phyloP scores from a whole-genome alignment of 768 basidiomycete species.

The Boletus insuetus region DNA sequence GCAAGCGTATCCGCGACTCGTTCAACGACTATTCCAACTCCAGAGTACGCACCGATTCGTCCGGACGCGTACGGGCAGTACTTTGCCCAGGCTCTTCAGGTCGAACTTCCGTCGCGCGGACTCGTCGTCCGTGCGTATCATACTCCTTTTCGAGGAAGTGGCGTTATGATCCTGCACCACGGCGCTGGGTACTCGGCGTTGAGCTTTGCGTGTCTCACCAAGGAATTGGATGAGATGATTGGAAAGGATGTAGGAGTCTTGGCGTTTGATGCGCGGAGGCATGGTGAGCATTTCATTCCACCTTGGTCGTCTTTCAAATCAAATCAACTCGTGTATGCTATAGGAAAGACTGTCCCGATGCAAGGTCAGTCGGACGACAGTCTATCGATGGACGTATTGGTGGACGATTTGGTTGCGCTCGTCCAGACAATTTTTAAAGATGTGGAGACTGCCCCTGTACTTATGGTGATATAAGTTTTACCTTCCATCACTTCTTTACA shows the following conservation, averaged over 20 bases:
- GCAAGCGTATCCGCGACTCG: conserved; percentile 27
- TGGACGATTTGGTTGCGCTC: conserved; percentile 70
- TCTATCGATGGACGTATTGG: conserved; percentile 69
- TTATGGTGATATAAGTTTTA: conserved; percentile 51
- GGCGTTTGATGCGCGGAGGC: conserved; percentile 78
- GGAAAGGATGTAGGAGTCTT: conserved; percentile 78
- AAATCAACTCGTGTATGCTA: not conserved
- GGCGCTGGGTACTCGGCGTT: conserved; percentile 92
- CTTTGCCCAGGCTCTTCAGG: conserved; percentile 79
- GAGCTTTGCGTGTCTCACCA: conserved; percentile 89
- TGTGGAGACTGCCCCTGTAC: conserved; percentile 56
- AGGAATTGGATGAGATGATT: conserved; percentile 59
- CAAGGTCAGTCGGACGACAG: conserved; percentile 23
- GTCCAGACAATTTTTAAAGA: conserved; percentile 70
- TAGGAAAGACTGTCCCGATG: conserved; percentile 28
- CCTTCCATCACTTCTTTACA: not conserved
- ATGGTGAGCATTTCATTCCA: conserved; percentile 55
- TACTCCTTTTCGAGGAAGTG: conserved; percentile 57
- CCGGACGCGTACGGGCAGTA: conserved; percentile 51
- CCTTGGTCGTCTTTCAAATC: not conserved
- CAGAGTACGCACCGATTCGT: conserved; percentile 74
- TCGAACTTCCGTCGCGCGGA: conserved; percentile 57
- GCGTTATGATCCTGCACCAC: conserved; percentile 90
- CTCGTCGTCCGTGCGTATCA: conserved; percentile 83
- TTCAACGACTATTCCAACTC: conserved; percentile 45